Conservation (phyloP, 2,329 filamentous ascomycete genomes). For the Colletotrichum noveboracense region DNA sequence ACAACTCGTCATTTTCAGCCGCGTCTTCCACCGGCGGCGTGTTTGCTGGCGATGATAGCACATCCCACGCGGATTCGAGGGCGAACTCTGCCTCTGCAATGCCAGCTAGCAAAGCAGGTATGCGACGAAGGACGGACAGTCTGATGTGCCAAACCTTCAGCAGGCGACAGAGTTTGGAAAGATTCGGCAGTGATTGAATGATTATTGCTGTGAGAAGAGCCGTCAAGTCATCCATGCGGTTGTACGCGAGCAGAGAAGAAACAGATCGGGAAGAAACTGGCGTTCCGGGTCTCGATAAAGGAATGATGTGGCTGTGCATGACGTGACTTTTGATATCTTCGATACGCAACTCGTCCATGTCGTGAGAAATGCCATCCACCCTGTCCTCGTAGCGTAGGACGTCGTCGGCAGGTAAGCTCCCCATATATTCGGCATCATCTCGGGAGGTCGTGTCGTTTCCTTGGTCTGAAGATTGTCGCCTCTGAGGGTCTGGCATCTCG, state of each 20-base stretch:
- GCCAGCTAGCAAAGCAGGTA: slow-evolving; percentile 71
- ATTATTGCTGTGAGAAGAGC: slow-evolving; percentile 91
- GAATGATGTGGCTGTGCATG: slow-evolving; percentile 77
- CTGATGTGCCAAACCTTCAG: slow-evolving; percentile 81
- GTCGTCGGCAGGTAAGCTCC: slow-evolving; percentile 70
- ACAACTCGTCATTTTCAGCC: slow-evolving; percentile 25
- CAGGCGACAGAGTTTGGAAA: slow-evolving; percentile 76
- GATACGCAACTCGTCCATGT: slow-evolving; percentile 73
- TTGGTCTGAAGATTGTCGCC: slow-evolving; percentile 39
- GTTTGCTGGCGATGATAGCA: slow-evolving; percentile 45
- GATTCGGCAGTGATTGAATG: slow-evolving; percentile 82
- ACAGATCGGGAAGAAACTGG: slow-evolving; percentile 48
- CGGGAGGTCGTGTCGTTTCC: slow-evolving; percentile 29
- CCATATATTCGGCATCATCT: slow-evolving; percentile 60
- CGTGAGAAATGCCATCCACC: slow-evolving; percentile 74
- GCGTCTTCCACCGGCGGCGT: neutral
- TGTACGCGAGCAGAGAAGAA: slow-evolving; percentile 58
- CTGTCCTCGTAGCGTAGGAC: slow-evolving; percentile 74
- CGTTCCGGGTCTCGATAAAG: slow-evolving; percentile 56
- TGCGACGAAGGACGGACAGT: slow-evolving; percentile 73
- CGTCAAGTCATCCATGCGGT: slow-evolving; percentile 85
- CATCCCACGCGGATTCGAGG: slow-evolving; percentile 70
- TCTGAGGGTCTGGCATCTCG: slow-evolving; percentile 49
- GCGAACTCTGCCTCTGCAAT: slow-evolving; percentile 71
- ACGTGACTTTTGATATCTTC: slow-evolving; percentile 92